Conservation (phyloP, 257 asterid genomes). For the Solanum dulcamara region DNA sequence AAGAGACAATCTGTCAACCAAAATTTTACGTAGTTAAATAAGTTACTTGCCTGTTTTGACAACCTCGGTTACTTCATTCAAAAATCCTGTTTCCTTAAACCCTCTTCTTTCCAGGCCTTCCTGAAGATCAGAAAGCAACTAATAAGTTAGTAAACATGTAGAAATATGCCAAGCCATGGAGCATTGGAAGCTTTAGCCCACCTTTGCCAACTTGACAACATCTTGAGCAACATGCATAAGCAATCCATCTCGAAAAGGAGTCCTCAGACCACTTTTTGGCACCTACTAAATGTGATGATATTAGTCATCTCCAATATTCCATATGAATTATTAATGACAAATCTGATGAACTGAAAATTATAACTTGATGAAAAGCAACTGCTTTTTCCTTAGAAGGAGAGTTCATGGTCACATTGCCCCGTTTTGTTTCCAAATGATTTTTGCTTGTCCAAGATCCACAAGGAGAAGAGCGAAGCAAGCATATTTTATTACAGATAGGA, state of each 20-base stretch:
- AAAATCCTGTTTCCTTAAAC: conserved; percentile 80
- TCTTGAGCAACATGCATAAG: conserved; percentile 95
- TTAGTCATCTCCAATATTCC: not conserved
- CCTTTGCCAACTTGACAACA: conserved; percentile 64
- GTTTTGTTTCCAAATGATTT: not conserved
- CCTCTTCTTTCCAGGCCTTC: conserved; percentile 97
- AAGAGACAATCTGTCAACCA: not conserved
- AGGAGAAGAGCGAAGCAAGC: not conserved
- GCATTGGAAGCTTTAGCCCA: not conserved
- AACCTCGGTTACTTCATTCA: conserved; percentile 80
- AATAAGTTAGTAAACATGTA: not conserved
- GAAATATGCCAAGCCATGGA: not conserved
- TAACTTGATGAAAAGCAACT: not conserved
- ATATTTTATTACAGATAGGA: not conserved
- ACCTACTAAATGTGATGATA: conserved; percentile 37
- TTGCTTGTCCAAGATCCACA: not conserved
- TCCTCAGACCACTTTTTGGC: conserved; percentile 66
- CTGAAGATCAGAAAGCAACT: conserved; percentile 24
- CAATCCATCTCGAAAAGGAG: conserved; percentile 96
- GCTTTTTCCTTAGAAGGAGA: not conserved
- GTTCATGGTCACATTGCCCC: not conserved
- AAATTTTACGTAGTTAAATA: not conserved
- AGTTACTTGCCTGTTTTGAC: conserved; percentile 56
- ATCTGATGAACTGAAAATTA: not conserved
- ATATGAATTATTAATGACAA: not conserved